Evolutionary conservation across 352 stramenopile genomes (phyloP).

Genomic region (Phytophthora meadii): DNA sequence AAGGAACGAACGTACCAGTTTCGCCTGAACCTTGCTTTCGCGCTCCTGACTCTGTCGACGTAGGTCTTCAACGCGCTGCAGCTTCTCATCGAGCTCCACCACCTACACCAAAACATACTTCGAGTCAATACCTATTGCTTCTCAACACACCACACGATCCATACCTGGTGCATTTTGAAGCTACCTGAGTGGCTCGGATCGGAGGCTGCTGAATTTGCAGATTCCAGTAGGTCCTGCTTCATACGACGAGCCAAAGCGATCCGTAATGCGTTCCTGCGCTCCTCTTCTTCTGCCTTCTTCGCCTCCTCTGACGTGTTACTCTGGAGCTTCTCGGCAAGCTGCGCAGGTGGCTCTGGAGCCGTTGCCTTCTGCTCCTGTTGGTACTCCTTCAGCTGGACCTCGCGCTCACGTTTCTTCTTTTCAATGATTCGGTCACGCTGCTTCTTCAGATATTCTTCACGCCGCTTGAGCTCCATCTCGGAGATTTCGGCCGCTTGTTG

Average conservation of each 20-base stretch:
- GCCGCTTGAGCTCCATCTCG: constrained; percentile 72
- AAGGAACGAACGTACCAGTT: constrained; percentile 41
- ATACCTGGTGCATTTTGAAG: constrained; percentile 69
- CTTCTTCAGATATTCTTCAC: constrained; percentile 77
- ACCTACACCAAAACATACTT: constrained; percentile 35
- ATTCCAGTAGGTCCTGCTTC: constrained; percentile 82
- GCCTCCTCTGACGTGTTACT: constrained; percentile 59
- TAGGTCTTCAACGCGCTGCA: constrained; percentile 79
- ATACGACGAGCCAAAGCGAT: constrained; percentile 78
- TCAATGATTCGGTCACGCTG: constrained; percentile 82
- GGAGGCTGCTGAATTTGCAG: constrained; percentile 24
- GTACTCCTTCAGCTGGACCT: constrained; percentile 77
- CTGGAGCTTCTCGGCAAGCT: constrained; percentile 75
- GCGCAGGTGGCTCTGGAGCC: constrained; percentile 59
- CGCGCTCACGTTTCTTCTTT: constrained; percentile 83
- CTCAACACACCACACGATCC: not conserved
- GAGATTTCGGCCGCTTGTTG: constrained; percentile 71
- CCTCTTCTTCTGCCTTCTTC: constrained; percentile 73
- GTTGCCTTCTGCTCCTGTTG: constrained; percentile 75
- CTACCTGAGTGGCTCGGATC: constrained; percentile 28
- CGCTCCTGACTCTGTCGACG: constrained; percentile 69
- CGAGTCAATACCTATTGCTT: constrained; percentile 7
- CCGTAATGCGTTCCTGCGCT: constrained; percentile 71
- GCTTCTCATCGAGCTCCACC: constrained; percentile 77
- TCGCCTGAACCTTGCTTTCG: constrained; percentile 63